These are phyloP conservation scores for Choricystis sp. DNA, from an alignment of 139 green algal species.

Conservation along the genomic window DNA sequence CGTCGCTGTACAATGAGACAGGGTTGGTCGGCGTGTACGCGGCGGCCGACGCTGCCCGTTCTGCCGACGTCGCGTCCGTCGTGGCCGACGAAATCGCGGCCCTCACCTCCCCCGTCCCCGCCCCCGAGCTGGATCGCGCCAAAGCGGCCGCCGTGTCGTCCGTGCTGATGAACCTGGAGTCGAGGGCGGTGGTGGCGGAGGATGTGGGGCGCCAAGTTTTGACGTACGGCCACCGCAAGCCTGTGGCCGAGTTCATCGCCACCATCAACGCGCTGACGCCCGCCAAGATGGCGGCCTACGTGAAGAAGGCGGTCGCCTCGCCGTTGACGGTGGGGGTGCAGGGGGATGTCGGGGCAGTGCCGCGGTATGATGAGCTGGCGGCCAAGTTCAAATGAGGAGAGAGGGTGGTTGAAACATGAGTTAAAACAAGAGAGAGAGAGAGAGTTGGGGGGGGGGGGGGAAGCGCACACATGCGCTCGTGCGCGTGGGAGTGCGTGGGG, in stretches of 20 bases:
- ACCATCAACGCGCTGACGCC: constrained; percentile 21
- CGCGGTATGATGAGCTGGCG: constrained; percentile 23
- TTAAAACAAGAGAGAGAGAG: too few species aligned
- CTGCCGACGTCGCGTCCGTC: constrained; percentile 30
- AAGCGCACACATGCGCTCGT: too few species aligned
- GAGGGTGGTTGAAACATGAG: too few species aligned
- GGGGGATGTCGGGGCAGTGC: constrained; percentile 30
- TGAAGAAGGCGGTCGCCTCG: constrained; percentile 26
- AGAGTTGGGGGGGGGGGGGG: too few species aligned
- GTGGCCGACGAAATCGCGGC: constrained; percentile 29
- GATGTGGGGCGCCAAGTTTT: constrained; percentile 93
- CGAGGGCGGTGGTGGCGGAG: constrained; percentile 68
- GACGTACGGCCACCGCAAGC: constrained; percentile 64
- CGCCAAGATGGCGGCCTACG: constrained; percentile 18
- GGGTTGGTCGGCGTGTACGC: constrained; percentile 69
- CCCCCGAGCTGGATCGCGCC: constrained; percentile 70
- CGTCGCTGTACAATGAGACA: constrained; percentile 75
- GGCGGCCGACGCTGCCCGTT: constrained; percentile 22
- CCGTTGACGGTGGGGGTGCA: constrained; percentile 23
- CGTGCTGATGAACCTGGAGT: constrained; percentile 90
- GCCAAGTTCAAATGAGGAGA: constrained; percentile 11
- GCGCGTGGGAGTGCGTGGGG: too few species aligned
- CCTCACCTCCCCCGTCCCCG: constrained; percentile 35
- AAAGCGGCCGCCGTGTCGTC: constrained; percentile 56
- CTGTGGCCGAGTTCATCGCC: constrained; percentile 22